These are phyloP conservation scores for Gonium pectorale DNA, from an alignment of 139 green algal genomes.

Conservation along the genomic window DNA sequence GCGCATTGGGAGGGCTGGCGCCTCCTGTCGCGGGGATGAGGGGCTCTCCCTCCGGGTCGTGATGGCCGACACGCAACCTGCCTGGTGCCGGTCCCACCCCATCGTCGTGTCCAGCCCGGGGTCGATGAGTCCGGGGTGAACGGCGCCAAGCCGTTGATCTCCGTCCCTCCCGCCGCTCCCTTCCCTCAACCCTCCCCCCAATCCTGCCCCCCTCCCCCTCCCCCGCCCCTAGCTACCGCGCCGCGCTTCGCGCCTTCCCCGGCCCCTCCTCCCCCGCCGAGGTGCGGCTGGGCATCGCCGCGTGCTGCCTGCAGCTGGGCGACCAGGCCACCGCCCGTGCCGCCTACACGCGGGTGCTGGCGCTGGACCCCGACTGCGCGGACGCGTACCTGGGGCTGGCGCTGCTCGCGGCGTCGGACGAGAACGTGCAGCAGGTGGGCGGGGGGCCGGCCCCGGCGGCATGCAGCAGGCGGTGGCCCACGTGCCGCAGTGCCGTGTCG, in stretches of 20 bases:
- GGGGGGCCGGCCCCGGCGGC: no score
- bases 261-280: slow-evolving; percentile 77
- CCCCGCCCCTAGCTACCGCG: slow-evolving; percentile 69
- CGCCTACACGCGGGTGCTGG: slow-evolving; percentile 80
- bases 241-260: slow-evolving; percentile 75
- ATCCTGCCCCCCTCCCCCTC: not conserved
- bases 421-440: slow-evolving; percentile 61
- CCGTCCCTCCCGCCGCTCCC: not conserved
- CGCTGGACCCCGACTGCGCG: slow-evolving; percentile 76
- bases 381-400: slow-evolving; percentile 86
- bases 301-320: slow-evolving; percentile 78
- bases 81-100: no score
- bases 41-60: no score
- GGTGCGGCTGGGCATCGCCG: slow-evolving; percentile 88
- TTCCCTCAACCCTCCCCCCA: not conserved
- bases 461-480: no score
- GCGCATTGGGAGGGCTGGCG: not conserved
- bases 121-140: no score
- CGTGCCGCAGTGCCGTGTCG: no score
- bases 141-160: no score
- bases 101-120: no score
- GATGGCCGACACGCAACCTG: no score
- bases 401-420: slow-evolving; percentile 52
- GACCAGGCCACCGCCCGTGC: slow-evolving; percentile 54
- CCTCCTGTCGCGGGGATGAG: no score